Evolutionary conservation across 2,329 filamentous ascomycete genomes (phyloP), one percentile per base, ranked within the genome.

Genomic region (Diplodia corticola): DNA sequence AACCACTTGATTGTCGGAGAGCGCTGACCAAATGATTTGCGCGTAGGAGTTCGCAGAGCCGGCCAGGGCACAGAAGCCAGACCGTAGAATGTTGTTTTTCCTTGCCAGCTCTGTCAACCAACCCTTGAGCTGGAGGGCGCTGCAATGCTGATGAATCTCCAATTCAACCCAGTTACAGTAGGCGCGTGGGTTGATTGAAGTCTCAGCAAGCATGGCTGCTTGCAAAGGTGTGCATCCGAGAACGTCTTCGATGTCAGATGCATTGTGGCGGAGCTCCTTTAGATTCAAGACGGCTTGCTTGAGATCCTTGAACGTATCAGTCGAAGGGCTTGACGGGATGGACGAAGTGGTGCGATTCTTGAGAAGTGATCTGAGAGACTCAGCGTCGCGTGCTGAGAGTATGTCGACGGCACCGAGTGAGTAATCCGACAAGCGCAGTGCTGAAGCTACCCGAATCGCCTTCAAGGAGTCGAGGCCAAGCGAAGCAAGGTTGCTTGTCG

Each of bases 91-190:
- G 50, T 89, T 82, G 71, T 93, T 93, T 10, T 70, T 59, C 2
- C 67, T 60, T 5, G 69, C 71, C 22, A 80, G 69, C 13, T 40
- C 37, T 22, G 66, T 40, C 1, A 79, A 50, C 30, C 69, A 69
- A 1, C 77, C 71, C 1, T 74, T 73, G 5, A 92, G 75, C 13
- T 79, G 68, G 3, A 67, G 37, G 44, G 71, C 73, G 1, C 68
- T 70, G 0, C 79, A 49, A 13, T 37, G 9, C 69, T 1, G 74
- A 40, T 1, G 72, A 70, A 35, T 81, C n/a, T 85, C 80, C 1
- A 96, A 74, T 70, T 90, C 85, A 12, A 95, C 80, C 81, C 88
- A 89, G 71, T 97, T 97, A 78, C 89, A 91, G 73, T 97, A 97
- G 7, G 88, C 83, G 54, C 77, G 78, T 1, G 81, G 69, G 67